These are phyloP conservation scores for Suillus ampliporus DNA, from an alignment of 768 basidiomycete genomes.

Conservation along the genomic window DNA sequence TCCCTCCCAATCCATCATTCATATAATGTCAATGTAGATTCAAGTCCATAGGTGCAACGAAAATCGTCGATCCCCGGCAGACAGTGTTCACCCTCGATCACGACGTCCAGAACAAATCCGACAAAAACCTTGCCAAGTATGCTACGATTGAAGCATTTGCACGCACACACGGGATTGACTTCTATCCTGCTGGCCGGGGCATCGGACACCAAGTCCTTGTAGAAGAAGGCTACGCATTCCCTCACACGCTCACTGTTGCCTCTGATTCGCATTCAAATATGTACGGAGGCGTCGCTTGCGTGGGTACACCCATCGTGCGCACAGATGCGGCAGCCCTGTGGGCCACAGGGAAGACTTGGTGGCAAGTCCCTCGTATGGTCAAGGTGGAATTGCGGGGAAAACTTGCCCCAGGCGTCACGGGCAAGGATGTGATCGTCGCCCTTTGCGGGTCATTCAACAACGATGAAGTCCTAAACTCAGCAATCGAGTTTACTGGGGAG, in stretches of 20 bases:
- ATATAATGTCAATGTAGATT: slow-evolving; percentile 58
- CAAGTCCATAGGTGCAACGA: slow-evolving; percentile 90
- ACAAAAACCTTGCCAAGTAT: slow-evolving; percentile 93
- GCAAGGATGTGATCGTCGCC: slow-evolving; percentile 98
- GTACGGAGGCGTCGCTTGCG: slow-evolving; percentile 97
- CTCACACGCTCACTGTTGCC: slow-evolving; percentile 92
- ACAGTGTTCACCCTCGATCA: slow-evolving; percentile 97
- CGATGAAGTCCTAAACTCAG: slow-evolving; percentile 96
- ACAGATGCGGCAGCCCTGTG: slow-evolving; percentile 95
- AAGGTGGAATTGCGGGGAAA: slow-evolving; percentile 89
- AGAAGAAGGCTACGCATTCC: slow-evolving; percentile 98
- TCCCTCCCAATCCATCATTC: slow-evolving; percentile 2
- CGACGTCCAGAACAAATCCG: slow-evolving; percentile 94
- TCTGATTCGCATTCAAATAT: slow-evolving; percentile 98
- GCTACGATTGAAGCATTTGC: slow-evolving; percentile 91
- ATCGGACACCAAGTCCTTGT: slow-evolving; percentile 98
- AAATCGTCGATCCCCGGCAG: slow-evolving; percentile 79
- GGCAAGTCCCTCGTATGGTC: slow-evolving; percentile 98
- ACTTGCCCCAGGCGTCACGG: slow-evolving; percentile 89
- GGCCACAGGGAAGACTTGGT: slow-evolving; percentile 99
- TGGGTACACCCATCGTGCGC: slow-evolving; percentile 96
- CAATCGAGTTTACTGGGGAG: slow-evolving; percentile 94
- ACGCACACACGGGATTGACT: slow-evolving; percentile 83
- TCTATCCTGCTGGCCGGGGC: slow-evolving; percentile 96
- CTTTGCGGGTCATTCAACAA: slow-evolving; percentile 95